Evolutionary conservation across 257 asterid species (phyloP), one percentile per base, ranked within the genome.

Genomic region (Nicotiana attenuata): DNA sequence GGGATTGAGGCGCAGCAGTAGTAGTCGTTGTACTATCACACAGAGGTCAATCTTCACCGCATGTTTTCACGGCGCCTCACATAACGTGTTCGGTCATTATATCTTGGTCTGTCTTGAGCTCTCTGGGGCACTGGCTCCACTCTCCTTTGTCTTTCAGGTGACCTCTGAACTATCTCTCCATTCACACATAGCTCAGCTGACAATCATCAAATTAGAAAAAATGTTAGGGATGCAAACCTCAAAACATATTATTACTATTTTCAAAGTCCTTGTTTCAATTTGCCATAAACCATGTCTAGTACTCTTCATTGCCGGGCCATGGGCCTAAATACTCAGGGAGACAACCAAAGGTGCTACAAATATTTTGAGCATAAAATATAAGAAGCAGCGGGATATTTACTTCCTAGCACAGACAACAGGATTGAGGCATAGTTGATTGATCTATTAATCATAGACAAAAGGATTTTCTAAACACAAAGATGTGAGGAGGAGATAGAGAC

Each of bases 81-180:
- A 69, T 93, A 88, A 16, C 99, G 95, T 22, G 98, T 95, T 82
- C 96, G 89, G 50, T 95, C 99, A 76, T 91, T 93, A 91, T 93
- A 95, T 90, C 98, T 89, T 57, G 99, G 99, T 68, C 99, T 91
- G 83, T 93, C 98, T 85, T 90, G 93, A 65, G 94, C 91, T 86
- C 98, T 90, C 83, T 93, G 98, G 68, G 97, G 97, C 84, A 93
- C 95, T 19, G 99, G 99, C 88, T 92, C 95, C 47, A 95, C 99
- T 82, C 99, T 91, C 92, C 94, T 92, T 76, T 95, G 98, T 82
- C 99, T 89, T 92, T 93, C 99, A 0, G 99, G 99, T 28, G 99
- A 95, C 71, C 99, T 90, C 76, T 91, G 96, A 35, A 95, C 99
- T 50, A 95, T 95, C 87, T 95, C 98, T 64, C 99, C 99, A 64